Evolutionary conservation across 2,329 filamentous ascomycete species (phyloP).

Genomic region (Pseudogymnoascus sp.): DNA sequence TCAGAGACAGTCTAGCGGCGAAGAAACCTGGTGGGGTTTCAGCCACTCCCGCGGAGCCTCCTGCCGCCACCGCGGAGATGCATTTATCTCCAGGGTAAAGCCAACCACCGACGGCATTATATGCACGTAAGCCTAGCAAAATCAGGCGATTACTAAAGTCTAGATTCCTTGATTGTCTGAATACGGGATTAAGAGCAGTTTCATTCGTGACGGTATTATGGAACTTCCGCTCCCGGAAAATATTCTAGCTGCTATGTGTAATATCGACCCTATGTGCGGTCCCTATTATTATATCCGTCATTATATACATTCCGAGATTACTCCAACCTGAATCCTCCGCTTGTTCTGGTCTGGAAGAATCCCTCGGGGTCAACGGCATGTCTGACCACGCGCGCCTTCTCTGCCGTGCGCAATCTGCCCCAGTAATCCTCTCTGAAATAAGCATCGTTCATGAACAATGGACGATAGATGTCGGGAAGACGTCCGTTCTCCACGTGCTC

Average conservation of each 20-base stretch:
- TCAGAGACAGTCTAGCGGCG: not conserved
- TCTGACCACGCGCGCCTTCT: slow-evolving; percentile 20
- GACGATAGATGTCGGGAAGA: slow-evolving; percentile 20
- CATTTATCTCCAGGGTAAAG: not conserved
- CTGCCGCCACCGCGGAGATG: slow-evolving; percentile 2
- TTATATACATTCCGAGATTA: slow-evolving; percentile 13
- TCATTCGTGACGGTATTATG: not conserved
- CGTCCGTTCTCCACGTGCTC: slow-evolving; percentile 8
- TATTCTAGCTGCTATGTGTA: not conserved
- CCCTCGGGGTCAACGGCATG: slow-evolving; percentile 23
- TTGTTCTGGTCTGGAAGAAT: slow-evolving; percentile 19
- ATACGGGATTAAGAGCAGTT: not conserved
- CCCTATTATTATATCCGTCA: not conserved
- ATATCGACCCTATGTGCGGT: too few species aligned
- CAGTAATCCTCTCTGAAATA: slow-evolving; percentile 16
- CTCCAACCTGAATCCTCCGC: slow-evolving; percentile 23
- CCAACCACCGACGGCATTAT: not conserved
- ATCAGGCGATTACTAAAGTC: not conserved
- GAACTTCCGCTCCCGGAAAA: not conserved
- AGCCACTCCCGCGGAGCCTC: not conserved
- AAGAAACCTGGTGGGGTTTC: not conserved
- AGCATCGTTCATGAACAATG: slow-evolving; percentile 30
- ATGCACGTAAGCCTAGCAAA: not conserved
- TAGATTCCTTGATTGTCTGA: not conserved
- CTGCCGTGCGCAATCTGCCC: slow-evolving; percentile 10